phyloP scores from a whole-genome alignment of 1,284 basidiomycete species.

The Abortiporus biennis region DNA sequence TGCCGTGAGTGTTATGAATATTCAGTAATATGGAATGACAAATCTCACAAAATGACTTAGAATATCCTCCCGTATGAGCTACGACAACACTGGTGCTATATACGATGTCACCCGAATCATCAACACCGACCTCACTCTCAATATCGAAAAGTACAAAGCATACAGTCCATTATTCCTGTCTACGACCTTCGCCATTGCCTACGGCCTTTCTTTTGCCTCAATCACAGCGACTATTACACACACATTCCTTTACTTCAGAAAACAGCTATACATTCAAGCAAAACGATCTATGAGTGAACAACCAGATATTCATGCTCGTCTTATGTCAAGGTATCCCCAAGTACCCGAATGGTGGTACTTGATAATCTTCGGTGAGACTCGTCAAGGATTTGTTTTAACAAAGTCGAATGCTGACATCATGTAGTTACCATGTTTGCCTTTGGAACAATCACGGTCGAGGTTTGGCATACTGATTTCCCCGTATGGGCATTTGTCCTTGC shows the following conservation, averaged over 20 bases:
- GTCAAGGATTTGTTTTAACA: neutral
- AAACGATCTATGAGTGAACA: conserved; percentile 59
- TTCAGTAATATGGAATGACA: neutral
- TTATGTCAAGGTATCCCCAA: conserved; percentile 72
- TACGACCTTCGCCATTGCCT: conserved; percentile 42
- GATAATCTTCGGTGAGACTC: conserved; percentile 19
- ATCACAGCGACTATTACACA: conserved; percentile 64
- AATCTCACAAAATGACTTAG: conserved; percentile 10
- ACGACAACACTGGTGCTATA: conserved; percentile 50
- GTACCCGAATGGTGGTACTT: conserved; percentile 26
- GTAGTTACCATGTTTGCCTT: conserved; percentile 43
- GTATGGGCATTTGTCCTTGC: conserved; percentile 47
- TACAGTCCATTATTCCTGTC: conserved; percentile 82
- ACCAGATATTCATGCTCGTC: conserved; percentile 77
- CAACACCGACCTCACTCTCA: conserved; percentile 46
- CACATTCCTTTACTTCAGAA: conserved; percentile 73
- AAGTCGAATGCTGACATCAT: conserved; percentile 14
- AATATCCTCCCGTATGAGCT: conserved; percentile 48
- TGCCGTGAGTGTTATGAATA: conserved; percentile 29
- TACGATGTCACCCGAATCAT: conserved; percentile 72
- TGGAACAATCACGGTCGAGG: conserved; percentile 57
- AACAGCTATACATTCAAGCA: conserved; percentile 59
- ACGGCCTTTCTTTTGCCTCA: conserved; percentile 49
- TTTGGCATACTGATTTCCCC: conserved; percentile 56
- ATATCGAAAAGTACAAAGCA: conserved; percentile 55